Conservation (phyloP, 2,329 filamentous ascomycete species). For the Alternaria panax region DNA sequence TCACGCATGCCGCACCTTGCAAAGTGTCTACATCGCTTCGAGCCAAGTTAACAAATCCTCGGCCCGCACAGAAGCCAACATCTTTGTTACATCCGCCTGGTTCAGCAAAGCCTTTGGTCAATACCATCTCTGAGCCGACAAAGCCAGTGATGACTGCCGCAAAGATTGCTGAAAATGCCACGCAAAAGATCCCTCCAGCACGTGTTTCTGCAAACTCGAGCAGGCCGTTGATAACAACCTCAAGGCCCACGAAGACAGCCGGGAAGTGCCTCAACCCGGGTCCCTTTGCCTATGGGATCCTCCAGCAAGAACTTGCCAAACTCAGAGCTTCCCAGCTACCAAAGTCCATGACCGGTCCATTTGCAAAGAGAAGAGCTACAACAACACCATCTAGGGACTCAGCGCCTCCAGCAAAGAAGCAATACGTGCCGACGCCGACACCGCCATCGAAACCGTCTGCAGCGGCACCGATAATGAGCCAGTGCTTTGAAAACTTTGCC, state of each 20-base stretch:
- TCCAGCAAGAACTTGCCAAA: conserved; percentile 9
- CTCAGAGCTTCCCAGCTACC: conserved; percentile 13
- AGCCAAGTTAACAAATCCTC: background rate
- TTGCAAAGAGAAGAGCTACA: conserved; percentile 4
- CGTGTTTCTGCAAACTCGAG: background rate
- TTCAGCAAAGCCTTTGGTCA: background rate
- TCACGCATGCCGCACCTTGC: background rate
- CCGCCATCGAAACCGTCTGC: background rate
- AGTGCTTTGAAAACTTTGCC: conserved; percentile 25
- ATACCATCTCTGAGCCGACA: background rate
- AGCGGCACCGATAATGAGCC: background rate
- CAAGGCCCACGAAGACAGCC: conserved; percentile 10
- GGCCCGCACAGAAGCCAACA: background rate
- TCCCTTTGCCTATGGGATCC: conserved; percentile 5
- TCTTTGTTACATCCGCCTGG: background rate
- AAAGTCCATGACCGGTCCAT: background rate
- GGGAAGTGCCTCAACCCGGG: conserved; percentile 12
- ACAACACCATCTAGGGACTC: background rate
- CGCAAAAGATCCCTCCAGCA: background rate
- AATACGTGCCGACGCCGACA: background rate
- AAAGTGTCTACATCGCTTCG: background rate
- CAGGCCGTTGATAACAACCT: background rate
- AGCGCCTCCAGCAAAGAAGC: background rate
- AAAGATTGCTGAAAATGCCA: background rate
- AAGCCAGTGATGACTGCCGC: background rate